Base-by-base conservation (phyloP, 2,329 filamentous ascomycete genomes). In the Calonectria hongkongensis region DNA sequence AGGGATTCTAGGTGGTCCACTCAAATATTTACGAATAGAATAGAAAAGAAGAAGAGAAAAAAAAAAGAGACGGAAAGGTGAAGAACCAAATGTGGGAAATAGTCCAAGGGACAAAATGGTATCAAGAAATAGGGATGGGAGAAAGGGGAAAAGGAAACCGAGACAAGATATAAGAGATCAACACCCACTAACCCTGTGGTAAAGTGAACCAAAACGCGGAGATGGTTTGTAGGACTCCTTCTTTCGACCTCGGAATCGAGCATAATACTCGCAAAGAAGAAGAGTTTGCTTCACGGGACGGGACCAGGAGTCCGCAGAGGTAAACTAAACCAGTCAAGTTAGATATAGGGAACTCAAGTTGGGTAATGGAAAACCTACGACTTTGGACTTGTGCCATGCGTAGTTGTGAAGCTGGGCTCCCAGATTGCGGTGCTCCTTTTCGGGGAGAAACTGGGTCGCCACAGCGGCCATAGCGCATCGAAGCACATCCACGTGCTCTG, bases 381-480 rank as follows among this genome's bases (percentile, higher is more conserved):
- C 82, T 79, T 87, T 87, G 67, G 85, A 84, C 80, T 88, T 87
- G 75, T 87, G 84, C 84, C 83, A 87, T 13, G 88, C 88, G 77
- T 87, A 87, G 65, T 86, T 85, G 81, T 91, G 88, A 77, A 91
- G 83, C 69, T 87, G 83, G 65, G 85, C 86, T 33, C 88, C 89
- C 76, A 86, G 86, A 70, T 83, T 83, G 70, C 89, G 87, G 79
- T 90, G 86, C 63, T 89, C 87, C 79, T 84, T 85, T 78, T 84
- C 82, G 62, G 84, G 81, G 66, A 89, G 81, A 72, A 86, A 87
- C 76, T 91, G 89, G 27, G 88, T 87, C 56, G 87, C 89, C 36
- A 91, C 80, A n/a, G 89, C 89, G 27, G 89, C 89, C 89, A 91
- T 90, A 72, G 89, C 88, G 73, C 85, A 90, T 16, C 83, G 85